These are phyloP conservation scores for Coffea humblotiana DNA, from an alignment of 305 asterid species.

Conservation along the genomic window DNA sequence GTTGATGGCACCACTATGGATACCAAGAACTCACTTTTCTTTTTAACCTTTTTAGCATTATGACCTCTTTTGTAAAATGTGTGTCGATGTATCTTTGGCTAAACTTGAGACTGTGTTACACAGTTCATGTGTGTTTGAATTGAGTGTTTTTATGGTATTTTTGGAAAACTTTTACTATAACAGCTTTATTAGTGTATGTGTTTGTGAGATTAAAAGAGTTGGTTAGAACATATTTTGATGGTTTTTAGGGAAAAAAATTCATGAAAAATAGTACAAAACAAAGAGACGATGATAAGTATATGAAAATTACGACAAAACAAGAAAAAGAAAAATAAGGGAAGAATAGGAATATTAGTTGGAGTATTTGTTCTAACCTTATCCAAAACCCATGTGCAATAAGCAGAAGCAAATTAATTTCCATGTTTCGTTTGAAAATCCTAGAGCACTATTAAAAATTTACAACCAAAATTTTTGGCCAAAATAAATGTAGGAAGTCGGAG, in stretches of 20 bases:
- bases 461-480: neutral
- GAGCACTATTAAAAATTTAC: neutral
- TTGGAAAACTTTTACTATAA: no score
- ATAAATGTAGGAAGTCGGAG: neutral
- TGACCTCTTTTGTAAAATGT: neutral
- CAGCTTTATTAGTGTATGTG: no score
- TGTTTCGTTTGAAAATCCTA: neutral
- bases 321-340: neutral
- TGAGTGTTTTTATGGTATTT: no score
- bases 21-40: neutral
- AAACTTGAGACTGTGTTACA: no score
- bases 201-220: no score
- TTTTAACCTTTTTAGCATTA: neutral
- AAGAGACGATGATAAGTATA: neutral
- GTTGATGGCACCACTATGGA: conserved; percentile 1
- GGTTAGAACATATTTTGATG: no score
- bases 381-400: neutral
- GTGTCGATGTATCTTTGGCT: no score
- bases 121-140: no score
- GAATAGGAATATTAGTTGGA: neutral
- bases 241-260: no score
- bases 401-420: neutral
- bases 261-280: no score
- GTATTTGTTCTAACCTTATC: neutral
- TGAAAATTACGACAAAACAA: neutral